Base-by-base conservation (phyloP, 805 yeast species). In the Zygosaccharomyces pseudorouxii region DNA sequence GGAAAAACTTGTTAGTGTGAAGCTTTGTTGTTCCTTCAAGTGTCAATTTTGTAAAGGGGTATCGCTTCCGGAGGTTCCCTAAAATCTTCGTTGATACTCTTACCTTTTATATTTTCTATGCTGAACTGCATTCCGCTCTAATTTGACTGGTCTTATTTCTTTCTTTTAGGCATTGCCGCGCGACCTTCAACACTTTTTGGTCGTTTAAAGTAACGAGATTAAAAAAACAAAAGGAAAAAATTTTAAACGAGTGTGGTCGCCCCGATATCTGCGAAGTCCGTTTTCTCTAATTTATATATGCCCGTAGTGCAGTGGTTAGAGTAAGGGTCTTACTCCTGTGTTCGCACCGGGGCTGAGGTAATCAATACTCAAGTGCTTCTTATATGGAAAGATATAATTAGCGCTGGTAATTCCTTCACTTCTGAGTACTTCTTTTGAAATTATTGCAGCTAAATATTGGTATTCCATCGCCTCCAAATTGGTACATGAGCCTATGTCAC, bases 11-110 rank as follows among this genome's bases (percentile, higher is more conserved):
- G 4, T 25, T 25, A 10, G 11, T 10, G 11, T 8, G 28, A 25
- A 25, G 10, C 28, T 25, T 10, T 25, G 10, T 8, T 25, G 28
- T 25, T 9, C 55, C 89, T 93, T 74, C 89, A 97, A 69, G 6
- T 22, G 6, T 7, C 23, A 22, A 82, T 82, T 71, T 89, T 90
- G 72, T n/a, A 22, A 22, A 22, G 4, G 6, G 23, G 23, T 22
- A 22, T 89, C 97, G 75, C 87, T 85, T 16, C 5, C 10, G 2
- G 12, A 5, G 28, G 7, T 41, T 28, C 11, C 3, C 3, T 5
- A 5, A 5, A 29, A 4, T 11, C 14, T 19, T 16, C 9, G 16
- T 28, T 29, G 27, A 18, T 18, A n/a, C 16, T 18, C 27, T 41
- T 33, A 29, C 33, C 44, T 33, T 40, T 41, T 41, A 41, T 41